Evolutionary conservation across 2,329 filamentous ascomycete species (phyloP).

Genomic region (Ophiobolus disseminans): DNA sequence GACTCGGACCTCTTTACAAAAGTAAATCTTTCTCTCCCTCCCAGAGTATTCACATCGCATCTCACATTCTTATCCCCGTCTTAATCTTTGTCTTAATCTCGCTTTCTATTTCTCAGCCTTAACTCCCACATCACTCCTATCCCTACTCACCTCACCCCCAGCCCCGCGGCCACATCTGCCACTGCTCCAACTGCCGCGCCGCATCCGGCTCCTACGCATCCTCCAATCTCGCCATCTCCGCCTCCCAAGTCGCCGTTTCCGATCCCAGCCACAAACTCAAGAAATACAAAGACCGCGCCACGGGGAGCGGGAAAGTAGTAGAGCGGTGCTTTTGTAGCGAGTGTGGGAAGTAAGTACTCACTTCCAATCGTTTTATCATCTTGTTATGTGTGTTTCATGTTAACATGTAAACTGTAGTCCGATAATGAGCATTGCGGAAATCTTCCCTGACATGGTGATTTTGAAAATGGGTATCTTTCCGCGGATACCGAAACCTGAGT

Average conservation of each 20-base stretch:
- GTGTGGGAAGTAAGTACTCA: conserved; percentile 45
- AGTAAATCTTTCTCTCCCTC: too few species aligned
- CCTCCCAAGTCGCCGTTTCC: conserved; percentile 55
- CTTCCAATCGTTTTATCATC: not conserved
- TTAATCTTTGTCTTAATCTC: too few species aligned
- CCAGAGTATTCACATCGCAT: too few species aligned
- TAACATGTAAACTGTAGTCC: conserved; percentile 45
- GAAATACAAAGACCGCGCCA: conserved; percentile 54
- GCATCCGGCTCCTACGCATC: conserved; percentile 54
- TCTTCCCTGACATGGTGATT: conserved; percentile 53
- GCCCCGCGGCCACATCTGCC: conserved; percentile 55
- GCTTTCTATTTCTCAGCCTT: too few species aligned
- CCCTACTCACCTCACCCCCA: too few species aligned
- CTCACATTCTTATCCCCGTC: too few species aligned
- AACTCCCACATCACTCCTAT: too few species aligned
- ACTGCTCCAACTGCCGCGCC: conserved; percentile 62
- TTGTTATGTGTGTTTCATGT: not conserved
- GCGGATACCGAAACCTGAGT: conserved; percentile 55
- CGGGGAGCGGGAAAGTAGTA: conserved; percentile 56
- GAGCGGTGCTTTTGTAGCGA: conserved; percentile 58
- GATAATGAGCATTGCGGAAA: conserved; percentile 54
- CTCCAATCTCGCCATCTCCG: conserved; percentile 52
- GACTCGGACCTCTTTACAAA: conserved; percentile 57
- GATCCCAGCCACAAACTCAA: conserved; percentile 56
- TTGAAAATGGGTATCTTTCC: conserved; percentile 61